These are phyloP conservation scores for Nigrospora sphaerica DNA, from an alignment of 2,329 filamentous ascomycete species.

Conservation along the genomic window DNA sequence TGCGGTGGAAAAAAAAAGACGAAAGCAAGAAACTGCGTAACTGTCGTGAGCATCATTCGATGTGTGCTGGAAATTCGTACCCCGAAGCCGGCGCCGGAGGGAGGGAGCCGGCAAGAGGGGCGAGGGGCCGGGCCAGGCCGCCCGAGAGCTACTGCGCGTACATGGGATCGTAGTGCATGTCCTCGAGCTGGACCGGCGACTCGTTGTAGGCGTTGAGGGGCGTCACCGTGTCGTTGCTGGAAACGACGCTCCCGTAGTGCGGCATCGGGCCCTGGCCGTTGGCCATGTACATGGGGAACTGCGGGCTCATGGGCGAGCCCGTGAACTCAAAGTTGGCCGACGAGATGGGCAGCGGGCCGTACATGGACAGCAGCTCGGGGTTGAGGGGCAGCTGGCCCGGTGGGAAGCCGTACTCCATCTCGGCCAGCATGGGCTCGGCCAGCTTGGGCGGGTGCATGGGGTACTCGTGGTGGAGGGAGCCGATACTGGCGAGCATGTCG, in stretches of 20 bases:
- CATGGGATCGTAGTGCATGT: conserved; percentile 16
- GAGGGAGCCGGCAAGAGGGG: background rate
- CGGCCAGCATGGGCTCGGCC: conserved; percentile 6
- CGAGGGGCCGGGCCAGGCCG: background rate
- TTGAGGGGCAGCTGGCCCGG: conserved; percentile 11
- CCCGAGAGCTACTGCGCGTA: conserved; percentile 13
- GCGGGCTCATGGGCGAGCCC: conserved; percentile 9
- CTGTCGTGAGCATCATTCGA: no score
- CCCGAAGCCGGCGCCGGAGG: no score
- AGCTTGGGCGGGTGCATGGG: conserved; percentile 5
- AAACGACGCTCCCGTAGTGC: conserved; percentile 17
- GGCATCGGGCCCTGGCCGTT: conserved; percentile 14
- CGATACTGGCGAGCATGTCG: background rate
- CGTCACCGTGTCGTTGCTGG: conserved; percentile 18
- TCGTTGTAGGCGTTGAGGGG: conserved; percentile 17
- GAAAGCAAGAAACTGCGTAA: no score
- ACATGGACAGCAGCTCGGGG: conserved; percentile 9
- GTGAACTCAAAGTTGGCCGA: conserved; percentile 22
- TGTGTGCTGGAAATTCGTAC: no score
- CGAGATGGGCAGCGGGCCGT: conserved; percentile 16
- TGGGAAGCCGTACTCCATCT: conserved; percentile 12
- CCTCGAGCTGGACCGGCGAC: conserved; percentile 11
- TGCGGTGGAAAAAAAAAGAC: no score
- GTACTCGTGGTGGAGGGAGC: conserved; percentile 1
- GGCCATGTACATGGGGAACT: conserved; percentile 8